Conservation (phyloP, 139 green algal genomes). For the Closterium sp. region DNA sequence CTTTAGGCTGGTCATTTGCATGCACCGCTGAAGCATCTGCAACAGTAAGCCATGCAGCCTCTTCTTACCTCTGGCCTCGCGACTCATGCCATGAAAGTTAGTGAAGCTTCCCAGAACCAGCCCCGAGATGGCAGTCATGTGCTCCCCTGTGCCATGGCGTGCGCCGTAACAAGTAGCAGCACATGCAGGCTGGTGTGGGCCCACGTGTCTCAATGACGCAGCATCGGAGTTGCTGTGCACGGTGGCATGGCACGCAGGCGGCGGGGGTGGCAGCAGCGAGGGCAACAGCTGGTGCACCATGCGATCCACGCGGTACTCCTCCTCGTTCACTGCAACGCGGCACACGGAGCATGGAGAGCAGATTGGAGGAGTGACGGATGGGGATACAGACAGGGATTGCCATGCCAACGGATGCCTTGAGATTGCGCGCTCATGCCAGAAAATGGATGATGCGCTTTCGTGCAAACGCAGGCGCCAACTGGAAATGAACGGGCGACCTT, state of each 20-base stretch:
- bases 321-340: slow-evolving; percentile 1
- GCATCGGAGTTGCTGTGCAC: background rate
- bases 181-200: background rate
- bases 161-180: background rate
- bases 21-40: background rate
- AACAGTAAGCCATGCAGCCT: background rate
- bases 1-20: background rate
- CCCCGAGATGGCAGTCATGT: background rate
- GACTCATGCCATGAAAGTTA: background rate
- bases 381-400: too few species aligned
- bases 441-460: too few species aligned
- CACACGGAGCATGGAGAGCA: background rate
- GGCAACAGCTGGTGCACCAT: slow-evolving; percentile 12
- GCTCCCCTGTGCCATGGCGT: background rate
- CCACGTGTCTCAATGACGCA: background rate
- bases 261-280: background rate
- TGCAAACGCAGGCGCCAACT: too few species aligned
- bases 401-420: too few species aligned
- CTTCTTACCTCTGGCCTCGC: background rate
- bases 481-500: too few species aligned
- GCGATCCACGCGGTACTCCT: slow-evolving; percentile 14
- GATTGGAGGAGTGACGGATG: background rate
- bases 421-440: too few species aligned
- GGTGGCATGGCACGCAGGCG: background rate
- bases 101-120: background rate